phyloP scores from a whole-genome alignment of 257 asterid species.

The Nicotiana noctiflora region DNA sequence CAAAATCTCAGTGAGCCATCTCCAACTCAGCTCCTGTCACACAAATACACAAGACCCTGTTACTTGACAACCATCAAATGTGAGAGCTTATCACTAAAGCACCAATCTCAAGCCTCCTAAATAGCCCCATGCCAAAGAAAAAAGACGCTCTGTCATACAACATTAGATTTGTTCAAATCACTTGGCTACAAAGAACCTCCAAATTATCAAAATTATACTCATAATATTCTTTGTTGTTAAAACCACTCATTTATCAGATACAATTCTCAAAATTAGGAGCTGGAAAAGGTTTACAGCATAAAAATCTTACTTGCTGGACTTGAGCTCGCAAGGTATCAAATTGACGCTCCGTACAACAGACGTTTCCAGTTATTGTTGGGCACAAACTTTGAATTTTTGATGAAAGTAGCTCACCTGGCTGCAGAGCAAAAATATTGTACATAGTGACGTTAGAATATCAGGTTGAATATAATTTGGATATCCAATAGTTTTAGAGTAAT shows the following conservation, averaged over 20 bases:
- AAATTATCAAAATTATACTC: background rate
- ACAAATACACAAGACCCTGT: background rate
- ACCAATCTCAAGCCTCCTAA: background rate
- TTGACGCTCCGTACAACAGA: constrained; percentile 87
- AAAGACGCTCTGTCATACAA: background rate
- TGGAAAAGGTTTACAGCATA: constrained; percentile 1
- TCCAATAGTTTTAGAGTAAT: background rate
- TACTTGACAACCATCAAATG: background rate
- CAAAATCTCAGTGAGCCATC: background rate
- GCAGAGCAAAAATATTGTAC: constrained; percentile 17
- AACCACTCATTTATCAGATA: background rate
- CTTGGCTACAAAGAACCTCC: background rate
- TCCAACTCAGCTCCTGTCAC: constrained; percentile 4
- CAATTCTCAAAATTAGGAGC: background rate
- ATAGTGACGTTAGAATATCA: background rate
- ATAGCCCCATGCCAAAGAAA: background rate
- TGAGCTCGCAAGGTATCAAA: constrained; percentile 71
- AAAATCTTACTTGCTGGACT: constrained; percentile 85
- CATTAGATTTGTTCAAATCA: background rate
- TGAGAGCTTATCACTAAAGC: background rate
- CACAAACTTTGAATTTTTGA: constrained; percentile 93
- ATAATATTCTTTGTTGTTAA: background rate
- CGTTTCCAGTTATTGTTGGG: constrained; percentile 86
- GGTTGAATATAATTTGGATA: background rate
- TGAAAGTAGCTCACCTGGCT: constrained; percentile 79